Conservation (phyloP, 768 basidiomycete genomes). For the Amyloporia xantha region DNA sequence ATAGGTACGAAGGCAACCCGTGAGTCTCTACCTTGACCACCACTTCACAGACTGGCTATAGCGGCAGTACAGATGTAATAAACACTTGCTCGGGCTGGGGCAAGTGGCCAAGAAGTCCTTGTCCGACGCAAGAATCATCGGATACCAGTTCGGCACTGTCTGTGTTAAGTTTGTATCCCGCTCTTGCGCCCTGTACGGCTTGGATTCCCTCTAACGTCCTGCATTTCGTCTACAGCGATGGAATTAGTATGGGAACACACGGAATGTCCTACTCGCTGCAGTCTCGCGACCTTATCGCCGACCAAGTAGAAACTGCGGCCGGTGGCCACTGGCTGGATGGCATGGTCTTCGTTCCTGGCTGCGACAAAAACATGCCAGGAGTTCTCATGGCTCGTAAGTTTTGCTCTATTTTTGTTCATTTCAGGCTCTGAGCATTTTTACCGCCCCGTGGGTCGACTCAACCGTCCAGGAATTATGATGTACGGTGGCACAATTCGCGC, state of each 20-base stretch:
- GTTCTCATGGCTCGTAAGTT: conserved; percentile 87
- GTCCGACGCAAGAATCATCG: conserved; percentile 62
- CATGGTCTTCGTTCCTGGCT: conserved; percentile 95
- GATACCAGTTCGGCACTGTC: conserved; percentile 96
- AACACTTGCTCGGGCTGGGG: conserved; percentile 85
- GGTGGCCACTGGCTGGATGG: conserved; percentile 98
- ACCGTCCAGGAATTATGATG: conserved; percentile 95
- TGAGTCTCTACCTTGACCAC: conserved; percentile 50
- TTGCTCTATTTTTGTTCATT: not conserved
- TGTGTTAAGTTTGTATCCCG: conserved; percentile 47
- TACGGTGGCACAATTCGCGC: conserved; percentile 95
- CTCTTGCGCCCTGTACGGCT: not conserved
- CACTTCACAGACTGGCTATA: not conserved
- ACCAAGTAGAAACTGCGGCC: conserved; percentile 92
- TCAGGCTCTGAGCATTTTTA: not conserved
- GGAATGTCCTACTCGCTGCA: conserved; percentile 97
- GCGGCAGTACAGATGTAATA: conserved; percentile 75
- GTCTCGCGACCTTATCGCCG: conserved; percentile 95
- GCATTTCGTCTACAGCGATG: conserved; percentile 53
- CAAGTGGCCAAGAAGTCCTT: conserved; percentile 83
- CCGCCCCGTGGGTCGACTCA: conserved; percentile 71
- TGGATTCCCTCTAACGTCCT: too few relatives aligned
- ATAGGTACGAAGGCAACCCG: conserved; percentile 99
- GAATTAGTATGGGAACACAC: conserved; percentile 94
- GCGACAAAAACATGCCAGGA: conserved; percentile 99